Evolutionary conservation across 2,329 filamentous ascomycete genomes (phyloP), one percentile per base, ranked within the genome.

Genomic region (Paracamarosporium sp.): DNA sequence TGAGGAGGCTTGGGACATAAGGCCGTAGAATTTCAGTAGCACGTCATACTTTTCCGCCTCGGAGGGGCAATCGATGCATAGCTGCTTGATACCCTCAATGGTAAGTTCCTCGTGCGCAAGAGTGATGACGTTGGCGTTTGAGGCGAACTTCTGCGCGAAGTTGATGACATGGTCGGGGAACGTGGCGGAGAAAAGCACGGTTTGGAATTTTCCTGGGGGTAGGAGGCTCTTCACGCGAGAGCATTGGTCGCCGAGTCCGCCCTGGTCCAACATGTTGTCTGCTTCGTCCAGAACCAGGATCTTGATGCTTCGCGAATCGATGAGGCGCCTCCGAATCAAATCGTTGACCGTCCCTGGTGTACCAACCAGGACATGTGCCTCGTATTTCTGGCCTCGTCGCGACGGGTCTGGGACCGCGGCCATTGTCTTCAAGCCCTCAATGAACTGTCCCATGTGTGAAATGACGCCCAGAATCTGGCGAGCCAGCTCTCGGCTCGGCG

Each of bases 241-340:
- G 78, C 94, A 98, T 79, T 99, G 95, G 57, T 98, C 95, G 51
- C 95, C 95, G 54, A 99, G 83, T 50, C 95, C 94, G 79, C 97
- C 92, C 78, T 94, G 90, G 73, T 98, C 95, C 59, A 99, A 82
- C 95, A 99, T 99, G 80, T 97, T 98, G 80, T 99, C 95, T 56
- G 95, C 95, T 81, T 99, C 95, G 71, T 99, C 95, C 52, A 99
- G 85, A 55, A 97, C 94, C 60, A 99, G 85, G 8, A 96, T 86
- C 76, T 88, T 91, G 66, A 99, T 82, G 56, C 88, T 80, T 17
- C 84, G 86, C 0, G 87, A 78, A 66, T 96, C 87, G 63, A 99
- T 85, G 71, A 91, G 85, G 64, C 88, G 85, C 68, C 89, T 88
- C 70, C 89, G 89, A 69, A 97, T 89, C 68, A 95, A 83, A 71